Evolutionary conservation across 129 eudicot genomes (phyloP).

Genomic region (Erigeron canadensis): DNA sequence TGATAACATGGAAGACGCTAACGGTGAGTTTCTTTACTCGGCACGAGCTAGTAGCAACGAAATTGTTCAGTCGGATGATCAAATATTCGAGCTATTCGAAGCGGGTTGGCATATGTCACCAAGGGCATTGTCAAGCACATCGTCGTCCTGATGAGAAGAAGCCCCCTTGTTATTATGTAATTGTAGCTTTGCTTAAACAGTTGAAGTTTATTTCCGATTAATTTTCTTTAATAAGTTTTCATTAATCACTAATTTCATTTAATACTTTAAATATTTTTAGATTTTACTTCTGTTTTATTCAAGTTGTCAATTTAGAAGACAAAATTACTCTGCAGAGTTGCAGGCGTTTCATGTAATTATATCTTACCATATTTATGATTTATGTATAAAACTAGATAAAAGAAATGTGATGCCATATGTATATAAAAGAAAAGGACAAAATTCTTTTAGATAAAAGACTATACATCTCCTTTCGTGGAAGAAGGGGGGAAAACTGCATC

Average conservation of each 20-base stretch:
- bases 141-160: constrained; percentile 3
- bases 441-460: constrained; percentile 34
- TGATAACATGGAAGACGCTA: constrained; percentile 24
- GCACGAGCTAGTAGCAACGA: constrained; percentile 14
- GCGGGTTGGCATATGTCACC: constrained; percentile 52
- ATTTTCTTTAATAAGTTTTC: not conserved
- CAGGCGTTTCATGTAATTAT: too few relatives aligned
- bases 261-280: too few relatives aligned
- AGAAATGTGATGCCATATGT: too few relatives aligned
- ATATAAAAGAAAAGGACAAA: constrained; percentile 20
- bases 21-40: not conserved
- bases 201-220: not conserved
- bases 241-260: not conserved
- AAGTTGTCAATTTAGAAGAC: too few relatives aligned
- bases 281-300: too few relatives aligned
- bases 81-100: constrained; percentile 47
- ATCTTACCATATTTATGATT: too few relatives aligned
- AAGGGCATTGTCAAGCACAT: constrained; percentile 9
- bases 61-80: constrained; percentile 30
- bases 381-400: too few relatives aligned
- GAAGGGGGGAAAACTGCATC: constrained; percentile 11
- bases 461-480: constrained; percentile 45
- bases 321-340: too few relatives aligned
- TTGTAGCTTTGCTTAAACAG: not conserved
- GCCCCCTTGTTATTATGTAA: constrained; percentile 7